Percentiles rank a stretch among this genome's conserved stretches.
Evolutionary conservation across 257 asterid species (phyloP).

Genomic region (Capsicum pubescens): DNA sequence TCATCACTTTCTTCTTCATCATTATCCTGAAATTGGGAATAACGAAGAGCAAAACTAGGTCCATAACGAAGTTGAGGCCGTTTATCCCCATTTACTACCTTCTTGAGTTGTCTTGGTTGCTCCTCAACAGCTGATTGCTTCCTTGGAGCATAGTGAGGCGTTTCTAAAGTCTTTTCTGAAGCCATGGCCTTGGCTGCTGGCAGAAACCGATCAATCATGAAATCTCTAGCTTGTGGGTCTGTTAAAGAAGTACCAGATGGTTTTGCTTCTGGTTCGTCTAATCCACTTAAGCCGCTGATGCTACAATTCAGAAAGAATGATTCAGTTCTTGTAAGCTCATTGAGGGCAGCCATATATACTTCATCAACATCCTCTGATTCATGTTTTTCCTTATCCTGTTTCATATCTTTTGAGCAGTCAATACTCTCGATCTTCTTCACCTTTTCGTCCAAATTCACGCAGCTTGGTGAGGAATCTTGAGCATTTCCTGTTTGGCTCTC

Average conservation of each 20-base stretch:
- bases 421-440: constrained; percentile 32
- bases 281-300: constrained; percentile 67
- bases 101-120: constrained; percentile 47
- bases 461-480: constrained; percentile 11
- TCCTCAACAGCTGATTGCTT: constrained; percentile 49
- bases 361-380: constrained; percentile 60
- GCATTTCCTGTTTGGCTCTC: constrained; percentile 31
- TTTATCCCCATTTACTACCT: constrained; percentile 41
- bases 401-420: neutral
- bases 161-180: constrained; percentile 67
- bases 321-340: constrained; percentile 70
- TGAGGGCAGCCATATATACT: constrained; percentile 71
- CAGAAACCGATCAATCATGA: constrained; percentile 85
- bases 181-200: constrained; percentile 96
- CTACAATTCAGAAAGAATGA: constrained; percentile 79
- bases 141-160: constrained; percentile 60
- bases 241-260: constrained; percentile 38
- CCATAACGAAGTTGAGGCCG: constrained; percentile 77
- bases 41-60: constrained; percentile 65
- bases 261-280: constrained; percentile 50
- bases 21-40: constrained; percentile 44
- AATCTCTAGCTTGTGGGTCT: constrained; percentile 60
- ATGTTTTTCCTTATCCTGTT: constrained; percentile 3
- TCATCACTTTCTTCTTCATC: constrained; percentile 66
- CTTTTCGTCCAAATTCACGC: constrained; percentile 34